phyloP scores from a whole-genome alignment of 805 yeast species.

The Teunomyces atbi region DNA sequence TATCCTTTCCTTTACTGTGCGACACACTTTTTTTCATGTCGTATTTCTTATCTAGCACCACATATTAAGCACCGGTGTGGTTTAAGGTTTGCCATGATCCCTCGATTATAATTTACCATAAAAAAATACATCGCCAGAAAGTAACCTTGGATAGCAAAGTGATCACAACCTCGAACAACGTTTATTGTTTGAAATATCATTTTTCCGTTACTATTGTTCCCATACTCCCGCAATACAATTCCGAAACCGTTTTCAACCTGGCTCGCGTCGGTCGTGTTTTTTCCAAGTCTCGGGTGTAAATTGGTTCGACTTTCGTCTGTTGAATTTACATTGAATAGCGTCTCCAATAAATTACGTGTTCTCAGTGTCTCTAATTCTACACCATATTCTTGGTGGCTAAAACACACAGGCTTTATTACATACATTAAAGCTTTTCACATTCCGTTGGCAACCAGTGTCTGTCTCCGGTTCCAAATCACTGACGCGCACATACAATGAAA shows the following conservation, averaged over 20 bases:
- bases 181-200: neutral
- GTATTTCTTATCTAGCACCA: neutral
- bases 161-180: no score
- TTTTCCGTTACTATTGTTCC: neutral
- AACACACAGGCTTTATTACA: neutral
- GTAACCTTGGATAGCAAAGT: no score
- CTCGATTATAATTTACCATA: neutral
- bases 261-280: slow-evolving; percentile 3
- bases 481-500: slow-evolving; percentile 3
- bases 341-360: neutral
- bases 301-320: slow-evolving; percentile 2
- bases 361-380: neutral
- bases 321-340: neutral
- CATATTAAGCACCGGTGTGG: neutral
- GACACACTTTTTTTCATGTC: neutral
- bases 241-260: neutral
- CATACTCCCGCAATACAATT: neutral
- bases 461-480: neutral
- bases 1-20: neutral
- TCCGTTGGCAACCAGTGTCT: neutral
- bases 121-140: no score
- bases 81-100: neutral
- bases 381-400: neutral
- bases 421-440: neutral
- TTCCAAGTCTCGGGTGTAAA: neutral